Evolutionary conservation across 2,329 filamentous ascomycete species (phyloP), one percentile per base, ranked within the genome.

Genomic region (Cyclaneusma minus): DNA sequence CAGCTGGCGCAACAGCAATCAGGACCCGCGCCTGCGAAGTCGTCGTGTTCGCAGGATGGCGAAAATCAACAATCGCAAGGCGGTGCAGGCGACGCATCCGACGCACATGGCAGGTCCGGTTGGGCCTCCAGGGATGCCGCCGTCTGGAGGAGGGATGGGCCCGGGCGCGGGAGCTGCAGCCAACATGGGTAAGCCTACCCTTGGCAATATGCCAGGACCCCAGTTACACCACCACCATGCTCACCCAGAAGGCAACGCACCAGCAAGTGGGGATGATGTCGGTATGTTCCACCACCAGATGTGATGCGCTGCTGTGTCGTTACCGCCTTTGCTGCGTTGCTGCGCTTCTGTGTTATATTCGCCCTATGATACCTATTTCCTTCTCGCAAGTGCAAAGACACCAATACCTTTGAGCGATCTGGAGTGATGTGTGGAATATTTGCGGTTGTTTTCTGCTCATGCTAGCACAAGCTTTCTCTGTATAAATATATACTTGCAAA

Each of bases 1-100:
- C 54, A 94, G 85, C 58, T 95, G 89, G 89, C 70, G 89, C 35
- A 98, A 98, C 60, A 95, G 87, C 65, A 95, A 95, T 56, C 84
- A 92, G 56, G 89, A 98, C 44, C 82, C 83, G 25, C 69, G 85
- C 40, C 61, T 95, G 46, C 72, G 89, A 48, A 95, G 87, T 54
- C 68, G 89, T 50, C 68, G 89, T 42, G 89, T 98, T 30, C 74
- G 89, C 39, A 73, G 89, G 38, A 89, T 92, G 81, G 85, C 85
- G 29, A 98, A 98, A 64, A 82, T 94, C 56, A 89, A 76, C 56
- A 85, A 70, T 45, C 73, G 87, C 48, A 87, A 89, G 56, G 64
- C 71, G 25, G 68, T 74, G 38, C 65, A 67, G 42, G 61, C 64
- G 38, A 56, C 65, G 36, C 71, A 67, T 35, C 59, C 70, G 40